These are phyloP conservation scores for Cucumis hystrix DNA, from an alignment of 306 rosid species.

Conservation along the genomic window DNA sequence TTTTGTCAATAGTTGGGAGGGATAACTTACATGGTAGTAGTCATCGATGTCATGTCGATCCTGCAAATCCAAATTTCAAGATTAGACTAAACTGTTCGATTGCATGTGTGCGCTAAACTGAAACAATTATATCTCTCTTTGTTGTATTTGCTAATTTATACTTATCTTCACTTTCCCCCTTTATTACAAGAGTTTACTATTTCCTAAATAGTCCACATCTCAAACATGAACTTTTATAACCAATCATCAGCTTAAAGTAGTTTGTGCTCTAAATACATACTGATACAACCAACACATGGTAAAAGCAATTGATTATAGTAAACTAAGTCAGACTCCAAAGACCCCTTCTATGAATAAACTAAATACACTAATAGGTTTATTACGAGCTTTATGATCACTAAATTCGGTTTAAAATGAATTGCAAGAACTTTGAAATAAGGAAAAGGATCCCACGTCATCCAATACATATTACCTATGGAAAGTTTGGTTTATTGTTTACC, in stretches of 20 bases:
- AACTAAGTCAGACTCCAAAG: too few species aligned
- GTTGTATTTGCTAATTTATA: too few species aligned
- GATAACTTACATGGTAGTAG: background rate
- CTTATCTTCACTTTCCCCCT: too few species aligned
- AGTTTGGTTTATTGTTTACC: background rate
- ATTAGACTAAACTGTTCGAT: background rate
- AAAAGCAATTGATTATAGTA: too few species aligned
- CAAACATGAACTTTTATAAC: too few species aligned
- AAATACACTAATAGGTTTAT: background rate
- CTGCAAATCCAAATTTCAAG: background rate
- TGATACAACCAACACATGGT: too few species aligned
- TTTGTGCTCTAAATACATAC: too few species aligned
- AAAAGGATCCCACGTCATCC: background rate
- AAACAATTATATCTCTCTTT: background rate
- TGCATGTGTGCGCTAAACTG: background rate
- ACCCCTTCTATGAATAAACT: background rate
- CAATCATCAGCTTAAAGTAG: too few species aligned
- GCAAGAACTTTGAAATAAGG: background rate
- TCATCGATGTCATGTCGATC: slow-evolving; percentile 1
- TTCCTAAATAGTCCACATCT: too few species aligned
- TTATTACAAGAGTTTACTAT: too few species aligned
- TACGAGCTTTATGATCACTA: background rate
- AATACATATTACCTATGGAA: background rate
- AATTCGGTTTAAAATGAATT: background rate
- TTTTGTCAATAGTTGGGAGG: background rate